Conservation (phyloP, 208 protist genomes). For the Trypanosoma melophagium region DNA sequence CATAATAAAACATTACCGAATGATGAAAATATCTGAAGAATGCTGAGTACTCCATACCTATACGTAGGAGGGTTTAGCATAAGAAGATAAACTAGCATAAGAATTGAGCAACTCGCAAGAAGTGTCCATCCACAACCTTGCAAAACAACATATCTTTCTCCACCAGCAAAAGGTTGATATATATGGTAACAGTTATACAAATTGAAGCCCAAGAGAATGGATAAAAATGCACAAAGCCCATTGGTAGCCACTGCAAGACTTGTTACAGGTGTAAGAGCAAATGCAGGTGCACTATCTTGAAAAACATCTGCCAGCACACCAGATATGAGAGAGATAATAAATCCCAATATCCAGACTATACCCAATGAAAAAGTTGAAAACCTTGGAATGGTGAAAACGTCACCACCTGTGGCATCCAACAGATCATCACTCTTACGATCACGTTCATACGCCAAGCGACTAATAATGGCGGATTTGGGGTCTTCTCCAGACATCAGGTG, state of each 20-base stretch:
- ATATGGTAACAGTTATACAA: conserved; percentile 43
- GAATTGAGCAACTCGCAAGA: conserved; percentile 30
- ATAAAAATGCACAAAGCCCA: conserved; percentile 41
- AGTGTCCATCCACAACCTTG: conserved; percentile 63
- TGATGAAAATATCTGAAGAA: conserved; percentile 32
- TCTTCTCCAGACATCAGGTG: no score
- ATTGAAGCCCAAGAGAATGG: conserved; percentile 61
- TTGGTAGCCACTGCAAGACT: conserved; percentile 43
- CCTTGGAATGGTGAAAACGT: conserved; percentile 20
- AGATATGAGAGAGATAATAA: conserved; percentile 45
- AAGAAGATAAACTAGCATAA: conserved; percentile 31
- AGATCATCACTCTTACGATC: no score
- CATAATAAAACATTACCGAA: conserved; percentile 60
- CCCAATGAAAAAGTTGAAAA: conserved; percentile 67
- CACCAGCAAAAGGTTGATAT: conserved; percentile 84
- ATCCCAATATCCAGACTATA: conserved; percentile 53
- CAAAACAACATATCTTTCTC: conserved; percentile 66
- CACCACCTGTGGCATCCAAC: not conserved
- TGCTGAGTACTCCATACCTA: conserved; percentile 44
- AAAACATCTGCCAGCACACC: conserved; percentile 65
- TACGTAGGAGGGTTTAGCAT: conserved; percentile 14
- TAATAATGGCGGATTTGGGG: no score
- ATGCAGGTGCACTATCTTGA: conserved; percentile 36
- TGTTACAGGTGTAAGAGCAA: conserved; percentile 56
- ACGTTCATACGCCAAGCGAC: no score